Evolutionary conservation across 768 basidiomycete species (phyloP), one percentile per base, ranked within the genome.

Genomic region (Boletus rubescentipes): DNA sequence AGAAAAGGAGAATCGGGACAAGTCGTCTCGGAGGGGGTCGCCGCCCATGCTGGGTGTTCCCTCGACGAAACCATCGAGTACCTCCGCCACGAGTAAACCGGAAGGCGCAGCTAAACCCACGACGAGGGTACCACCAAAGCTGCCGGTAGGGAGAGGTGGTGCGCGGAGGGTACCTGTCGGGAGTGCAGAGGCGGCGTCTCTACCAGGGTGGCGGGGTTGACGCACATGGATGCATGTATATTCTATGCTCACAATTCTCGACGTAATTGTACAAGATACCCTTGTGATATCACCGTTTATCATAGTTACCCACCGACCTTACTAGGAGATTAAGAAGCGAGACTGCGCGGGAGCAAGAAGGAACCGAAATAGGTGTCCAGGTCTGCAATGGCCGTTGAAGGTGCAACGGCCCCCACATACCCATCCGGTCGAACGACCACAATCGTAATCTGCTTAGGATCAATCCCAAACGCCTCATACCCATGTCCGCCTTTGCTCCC

Each of bases 121-220:
- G 29, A 35, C 40, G 8, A 67, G 40, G 47, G 21, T 62, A 9
- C 51, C 65, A 36, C 14, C 61, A 11, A 80, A 77, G 46, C 36
- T 72, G n/a, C 70, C 73, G 21, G 55, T 58, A 9, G 60, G 67
- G 61, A 74, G 68, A 54, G 76, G 75, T 29, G 87, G 85, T 7
- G 79, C 87, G 5, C 74, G 87, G 60, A 75, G 87, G 52, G 86
- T 90, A 23, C 83, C 78, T 5, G 72, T 87, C n/a, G 80, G 82
- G 56, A 87, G 85, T 58, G 77, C 77, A 2, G 85, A 87, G 51
- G 86, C 86, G 5, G 82, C 82, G 5, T 68, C 76, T 7, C 68
- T 69, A 11, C 80, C 77, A 32, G 74, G 75, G 1, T 78, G 84
- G 78, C 77, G 77, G 63, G 77, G 76, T 15, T 84, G 62, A 70